These are phyloP conservation scores for Globisporangium perplexum DNA, from an alignment of 352 stramenopile species.

Conservation along the genomic window DNA sequence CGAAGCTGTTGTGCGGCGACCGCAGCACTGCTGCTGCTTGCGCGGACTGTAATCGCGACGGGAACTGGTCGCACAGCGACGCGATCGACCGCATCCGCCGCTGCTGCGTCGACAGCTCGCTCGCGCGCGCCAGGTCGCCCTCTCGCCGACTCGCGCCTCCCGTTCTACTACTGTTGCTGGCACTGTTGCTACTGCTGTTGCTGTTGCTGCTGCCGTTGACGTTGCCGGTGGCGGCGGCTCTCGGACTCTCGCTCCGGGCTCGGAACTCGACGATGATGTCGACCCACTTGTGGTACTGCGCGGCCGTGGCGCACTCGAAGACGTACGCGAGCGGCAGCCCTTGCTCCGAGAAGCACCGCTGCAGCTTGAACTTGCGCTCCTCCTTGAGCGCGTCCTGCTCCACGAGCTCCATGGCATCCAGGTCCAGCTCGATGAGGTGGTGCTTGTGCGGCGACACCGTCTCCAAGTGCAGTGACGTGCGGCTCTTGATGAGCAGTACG, in stretches of 20 bases:
- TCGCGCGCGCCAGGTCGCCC: not conserved
- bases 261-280: constrained; percentile 23
- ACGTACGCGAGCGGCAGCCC: constrained; percentile 18
- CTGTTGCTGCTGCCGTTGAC: constrained; percentile 1
- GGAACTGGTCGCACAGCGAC: constrained; percentile 4
- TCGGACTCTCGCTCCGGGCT: not conserved
- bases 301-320: constrained; percentile 25
- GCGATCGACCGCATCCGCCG: constrained; percentile 10
- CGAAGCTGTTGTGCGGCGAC: constrained; percentile 26
- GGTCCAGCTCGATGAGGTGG: constrained; percentile 25
- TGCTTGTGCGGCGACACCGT: constrained; percentile 30
- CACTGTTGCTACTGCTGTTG: not conserved
- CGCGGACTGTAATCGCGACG: not conserved
- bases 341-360: constrained; percentile 3
- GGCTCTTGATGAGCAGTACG: constrained; percentile 29
- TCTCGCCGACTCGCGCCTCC: not conserved
- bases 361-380: constrained; percentile 37
- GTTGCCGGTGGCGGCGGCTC: not conserved
- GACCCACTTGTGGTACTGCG: constrained; percentile 29
- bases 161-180: constrained; percentile 1
- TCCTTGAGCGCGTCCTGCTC: constrained; percentile 21
- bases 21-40: not conserved
- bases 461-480: constrained; percentile 27
- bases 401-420: constrained; percentile 32
- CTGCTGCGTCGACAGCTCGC: not conserved